Percentiles rank a stretch among this genome's conserved stretches.
These are phyloP conservation scores for Parascedosporium putredinis DNA, from an alignment of 2,329 filamentous ascomycete genomes.

Conservation along the genomic window DNA sequence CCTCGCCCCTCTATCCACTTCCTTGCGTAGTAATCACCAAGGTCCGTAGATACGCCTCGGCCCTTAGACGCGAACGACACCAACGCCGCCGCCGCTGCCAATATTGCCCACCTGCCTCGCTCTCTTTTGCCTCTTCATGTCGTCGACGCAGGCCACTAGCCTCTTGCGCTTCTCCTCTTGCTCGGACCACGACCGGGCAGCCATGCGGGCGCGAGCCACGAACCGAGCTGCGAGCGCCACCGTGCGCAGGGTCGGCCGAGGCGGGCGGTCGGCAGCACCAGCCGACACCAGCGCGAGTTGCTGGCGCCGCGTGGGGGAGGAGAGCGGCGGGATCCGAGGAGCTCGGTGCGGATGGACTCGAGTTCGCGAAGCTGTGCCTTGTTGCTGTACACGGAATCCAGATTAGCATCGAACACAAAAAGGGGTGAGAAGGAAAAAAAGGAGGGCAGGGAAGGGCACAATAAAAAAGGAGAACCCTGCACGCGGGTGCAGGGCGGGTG, in stretches of 20 bases:
- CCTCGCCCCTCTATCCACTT: no score
- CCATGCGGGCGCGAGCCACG: slow-evolving; percentile 38
- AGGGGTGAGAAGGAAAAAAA: slow-evolving; percentile 12
- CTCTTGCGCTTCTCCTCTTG: slow-evolving; percentile 39
- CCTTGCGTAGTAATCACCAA: no score
- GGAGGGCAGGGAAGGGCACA: background rate
- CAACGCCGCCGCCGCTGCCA: slow-evolving; percentile 1
- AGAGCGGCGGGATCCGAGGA: slow-evolving; percentile 26
- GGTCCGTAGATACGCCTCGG: no score
- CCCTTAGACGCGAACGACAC: background rate
- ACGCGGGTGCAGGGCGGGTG: no score
- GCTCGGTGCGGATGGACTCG: slow-evolving; percentile 56
- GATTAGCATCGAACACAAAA: no score
- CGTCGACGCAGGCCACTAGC: slow-evolving; percentile 38
- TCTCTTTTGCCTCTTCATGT: slow-evolving; percentile 33
- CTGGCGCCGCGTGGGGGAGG: slow-evolving; percentile 10
- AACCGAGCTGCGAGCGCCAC: slow-evolving; percentile 40
- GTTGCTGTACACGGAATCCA: no score
- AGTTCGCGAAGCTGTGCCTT: slow-evolving; percentile 82
- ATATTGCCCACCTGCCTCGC: slow-evolving; percentile 22
- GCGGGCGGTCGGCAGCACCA: no score
- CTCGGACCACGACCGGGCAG: slow-evolving; percentile 37
- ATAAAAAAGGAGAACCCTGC: slow-evolving; percentile 1
- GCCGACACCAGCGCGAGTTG: no score
- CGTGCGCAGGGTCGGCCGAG: slow-evolving; percentile 24